These are phyloP conservation scores for Pichia sp. DNA, from an alignment of 1,139 yeast species.

Conservation along the genomic window DNA sequence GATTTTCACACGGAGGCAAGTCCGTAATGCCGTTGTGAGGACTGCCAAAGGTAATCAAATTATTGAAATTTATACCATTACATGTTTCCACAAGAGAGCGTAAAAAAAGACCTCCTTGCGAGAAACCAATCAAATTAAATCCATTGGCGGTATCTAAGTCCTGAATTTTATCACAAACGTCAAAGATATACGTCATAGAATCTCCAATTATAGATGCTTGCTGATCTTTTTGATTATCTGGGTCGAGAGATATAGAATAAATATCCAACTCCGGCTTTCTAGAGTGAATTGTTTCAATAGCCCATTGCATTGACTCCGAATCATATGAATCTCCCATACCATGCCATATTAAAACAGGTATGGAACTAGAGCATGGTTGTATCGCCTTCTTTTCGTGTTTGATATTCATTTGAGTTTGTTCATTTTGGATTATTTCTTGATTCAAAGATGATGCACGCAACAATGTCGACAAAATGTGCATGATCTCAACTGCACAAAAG, in stretches of 20 bases:
- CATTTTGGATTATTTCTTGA: too few relatives aligned
- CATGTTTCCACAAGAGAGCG: constrained; percentile 59
- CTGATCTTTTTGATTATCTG: constrained; percentile 44
- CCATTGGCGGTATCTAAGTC: constrained; percentile 33
- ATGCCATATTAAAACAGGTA: constrained; percentile 73
- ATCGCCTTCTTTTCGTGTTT: too few relatives aligned
- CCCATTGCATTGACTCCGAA: constrained; percentile 49
- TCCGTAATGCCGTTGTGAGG: constrained; percentile 78
- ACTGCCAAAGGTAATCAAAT: constrained; percentile 66
- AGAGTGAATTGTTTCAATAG: constrained; percentile 34
- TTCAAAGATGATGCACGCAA: too few relatives aligned
- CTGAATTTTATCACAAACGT: constrained; percentile 27
- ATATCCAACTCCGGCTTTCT: constrained; percentile 44
- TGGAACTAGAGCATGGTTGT: neutral
- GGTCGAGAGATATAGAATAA: constrained; percentile 45
- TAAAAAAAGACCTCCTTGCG: constrained; percentile 75
- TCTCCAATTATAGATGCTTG: constrained; percentile 52
- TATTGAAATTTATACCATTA: constrained; percentile 36
- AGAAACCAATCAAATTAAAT: constrained; percentile 70
- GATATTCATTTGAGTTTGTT: too few relatives aligned
- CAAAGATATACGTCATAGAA: constrained; percentile 37
- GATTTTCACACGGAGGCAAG: constrained; percentile 48
- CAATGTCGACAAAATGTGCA: too few relatives aligned
- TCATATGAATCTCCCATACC: constrained; percentile 75
- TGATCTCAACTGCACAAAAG: too few relatives aligned